Percentiles rank a stretch among this genome's conserved stretches.
Conservation (phyloP, 73 alveolate genomes). For the Stentor roeselii region DNA sequence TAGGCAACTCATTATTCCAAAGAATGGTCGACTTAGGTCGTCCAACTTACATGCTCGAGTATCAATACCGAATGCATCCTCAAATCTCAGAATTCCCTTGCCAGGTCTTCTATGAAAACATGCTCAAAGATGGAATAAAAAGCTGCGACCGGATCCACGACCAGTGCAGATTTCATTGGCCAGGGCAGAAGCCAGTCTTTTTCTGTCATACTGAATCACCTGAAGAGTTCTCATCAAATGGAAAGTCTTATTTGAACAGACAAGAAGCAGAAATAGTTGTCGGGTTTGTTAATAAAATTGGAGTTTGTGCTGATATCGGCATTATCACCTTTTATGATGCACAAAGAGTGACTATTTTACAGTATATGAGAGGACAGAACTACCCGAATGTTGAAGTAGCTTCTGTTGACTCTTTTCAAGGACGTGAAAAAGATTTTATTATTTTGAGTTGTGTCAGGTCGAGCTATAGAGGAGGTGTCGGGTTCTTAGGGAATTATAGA, state of each 20-base stretch:
- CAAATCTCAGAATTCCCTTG: constrained; percentile 89
- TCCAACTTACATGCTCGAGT: constrained; percentile 87
- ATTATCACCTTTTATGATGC: not conserved
- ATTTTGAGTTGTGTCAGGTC: constrained; percentile 97
- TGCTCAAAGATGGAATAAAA: constrained; percentile 58
- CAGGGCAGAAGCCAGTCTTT: constrained; percentile 88
- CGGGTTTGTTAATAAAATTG: not conserved
- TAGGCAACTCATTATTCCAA: constrained; percentile 90
- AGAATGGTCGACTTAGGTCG: constrained; percentile 88
- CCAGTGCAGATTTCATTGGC: not conserved
- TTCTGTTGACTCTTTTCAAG: constrained; percentile 99
- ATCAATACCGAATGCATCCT: constrained; percentile 98
- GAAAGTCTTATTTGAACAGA: not conserved
- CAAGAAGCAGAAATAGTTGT: constrained; percentile 72
- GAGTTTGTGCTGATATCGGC: not conserved
- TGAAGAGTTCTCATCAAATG: constrained; percentile 91
- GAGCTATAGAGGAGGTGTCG: constrained; percentile 87
- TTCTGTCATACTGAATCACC: constrained; percentile 90
- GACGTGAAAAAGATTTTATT: constrained; percentile 99
- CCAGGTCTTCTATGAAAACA: constrained; percentile 90
- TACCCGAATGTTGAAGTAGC: constrained; percentile 82
- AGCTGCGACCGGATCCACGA: not conserved
- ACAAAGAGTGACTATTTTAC: not conserved
- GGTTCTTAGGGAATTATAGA: constrained; percentile 98
- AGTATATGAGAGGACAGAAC: constrained; percentile 38